Evolutionary conservation across 2,329 filamentous ascomycete genomes (phyloP).

Genomic region (Cytospora chrysosperma): DNA sequence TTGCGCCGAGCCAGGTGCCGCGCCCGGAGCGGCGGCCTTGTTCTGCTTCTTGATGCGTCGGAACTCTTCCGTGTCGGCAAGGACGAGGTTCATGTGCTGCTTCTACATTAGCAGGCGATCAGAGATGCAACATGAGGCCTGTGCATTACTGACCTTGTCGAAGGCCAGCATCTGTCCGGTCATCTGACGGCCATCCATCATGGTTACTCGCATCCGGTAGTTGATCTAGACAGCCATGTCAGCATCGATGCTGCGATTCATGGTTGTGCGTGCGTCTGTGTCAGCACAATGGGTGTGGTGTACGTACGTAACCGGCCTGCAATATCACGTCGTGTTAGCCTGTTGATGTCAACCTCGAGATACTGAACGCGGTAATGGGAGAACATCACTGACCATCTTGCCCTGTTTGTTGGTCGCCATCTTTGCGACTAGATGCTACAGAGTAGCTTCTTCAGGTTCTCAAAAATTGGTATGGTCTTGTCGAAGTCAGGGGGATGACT

Average conservation of each 20-base stretch:
- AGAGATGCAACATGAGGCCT: background rate
- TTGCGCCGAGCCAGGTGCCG: slow-evolving; percentile 60
- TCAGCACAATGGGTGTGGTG: background rate
- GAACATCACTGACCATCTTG: slow-evolving; percentile 85
- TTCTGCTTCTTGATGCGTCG: slow-evolving; percentile 83
- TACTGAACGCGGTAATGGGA: slow-evolving; percentile 36
- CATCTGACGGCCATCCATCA: slow-evolving; percentile 95
- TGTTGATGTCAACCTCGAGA: slow-evolving; percentile 50
- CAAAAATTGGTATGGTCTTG: slow-evolving; percentile 45
- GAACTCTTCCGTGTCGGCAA: slow-evolving; percentile 98
- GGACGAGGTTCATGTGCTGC: slow-evolving; percentile 98
- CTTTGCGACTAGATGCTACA: slow-evolving; percentile 45
- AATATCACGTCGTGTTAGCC: slow-evolving; percentile 57
- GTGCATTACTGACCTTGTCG: slow-evolving; percentile 69
- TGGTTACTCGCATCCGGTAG: slow-evolving; percentile 96
- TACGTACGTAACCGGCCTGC: slow-evolving; percentile 71
- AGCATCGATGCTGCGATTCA: slow-evolving; percentile 25
- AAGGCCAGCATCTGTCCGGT: slow-evolving; percentile 98
- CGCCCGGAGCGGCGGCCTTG: slow-evolving; percentile 66
- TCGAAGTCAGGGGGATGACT: slow-evolving; percentile 37
- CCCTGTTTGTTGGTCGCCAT: slow-evolving; percentile 88
- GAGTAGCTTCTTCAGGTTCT: slow-evolving; percentile 41
- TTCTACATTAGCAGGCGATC: slow-evolving; percentile 11
- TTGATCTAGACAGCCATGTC: slow-evolving; percentile 71
- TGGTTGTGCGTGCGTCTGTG: background rate